Evolutionary conservation across 1,284 basidiomycete species (phyloP).

Genomic region (Hymenochaete sp.): DNA sequence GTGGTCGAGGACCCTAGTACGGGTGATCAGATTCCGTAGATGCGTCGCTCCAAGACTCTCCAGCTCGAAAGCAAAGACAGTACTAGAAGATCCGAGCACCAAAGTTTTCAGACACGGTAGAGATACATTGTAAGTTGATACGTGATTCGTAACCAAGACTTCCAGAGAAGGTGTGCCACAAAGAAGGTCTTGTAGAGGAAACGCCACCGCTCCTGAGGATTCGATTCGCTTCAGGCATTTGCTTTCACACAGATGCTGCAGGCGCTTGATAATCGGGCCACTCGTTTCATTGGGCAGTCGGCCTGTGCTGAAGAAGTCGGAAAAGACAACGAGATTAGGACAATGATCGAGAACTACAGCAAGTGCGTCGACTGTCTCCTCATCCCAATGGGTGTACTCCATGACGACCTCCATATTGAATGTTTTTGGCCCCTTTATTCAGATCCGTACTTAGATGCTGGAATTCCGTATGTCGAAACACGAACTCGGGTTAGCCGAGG

Average conservation of each 20-base stretch:
- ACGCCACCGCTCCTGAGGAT: slow-evolving; percentile 1
- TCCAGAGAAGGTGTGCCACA: slow-evolving; percentile 9
- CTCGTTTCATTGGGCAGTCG: background rate
- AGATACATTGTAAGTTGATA: background rate
- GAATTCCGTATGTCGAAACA: no score
- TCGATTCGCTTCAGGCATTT: slow-evolving; percentile 12
- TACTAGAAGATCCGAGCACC: background rate
- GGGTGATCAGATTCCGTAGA: slow-evolving; percentile 9
- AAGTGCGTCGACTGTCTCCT: slow-evolving; percentile 7
- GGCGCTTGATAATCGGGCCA: background rate
- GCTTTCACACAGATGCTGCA: slow-evolving; percentile 4
- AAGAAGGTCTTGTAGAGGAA: slow-evolving; percentile 2
- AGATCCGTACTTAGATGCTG: no score
- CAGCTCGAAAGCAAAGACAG: background rate
- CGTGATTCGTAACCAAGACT: slow-evolving; percentile 8
- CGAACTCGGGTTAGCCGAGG: no score
- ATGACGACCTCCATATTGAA: slow-evolving; percentile 2
- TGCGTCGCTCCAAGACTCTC: slow-evolving; percentile 1
- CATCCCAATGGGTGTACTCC: slow-evolving; percentile 11
- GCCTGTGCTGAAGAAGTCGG: slow-evolving; percentile 11
- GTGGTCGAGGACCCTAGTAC: background rate
- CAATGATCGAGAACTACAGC: slow-evolving; percentile 5
- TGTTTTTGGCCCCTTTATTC: no score
- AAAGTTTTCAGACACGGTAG: slow-evolving; percentile 9
- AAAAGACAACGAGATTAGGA: slow-evolving; percentile 14